Evolutionary conservation across 345 rosid species (phyloP).

Genomic region (Eucalyptus decipiens): DNA sequence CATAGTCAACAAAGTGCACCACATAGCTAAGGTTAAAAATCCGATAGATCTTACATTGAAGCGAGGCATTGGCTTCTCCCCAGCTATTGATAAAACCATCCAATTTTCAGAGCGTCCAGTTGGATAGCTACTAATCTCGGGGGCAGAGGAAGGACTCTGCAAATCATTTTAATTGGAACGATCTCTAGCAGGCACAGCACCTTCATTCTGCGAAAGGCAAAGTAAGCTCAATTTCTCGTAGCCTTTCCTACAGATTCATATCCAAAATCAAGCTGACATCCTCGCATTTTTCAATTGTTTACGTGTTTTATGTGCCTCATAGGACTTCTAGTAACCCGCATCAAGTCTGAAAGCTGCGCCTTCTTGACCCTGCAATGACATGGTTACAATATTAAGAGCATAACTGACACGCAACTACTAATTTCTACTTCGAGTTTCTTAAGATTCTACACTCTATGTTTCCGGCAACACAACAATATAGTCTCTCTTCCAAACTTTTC

Average conservation of each 20-base stretch:
- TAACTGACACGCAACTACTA: background rate
- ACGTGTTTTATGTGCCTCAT: conserved; percentile 41
- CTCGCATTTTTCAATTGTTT: conserved; percentile 36
- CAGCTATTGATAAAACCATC: conserved; percentile 71
- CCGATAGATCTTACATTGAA: conserved; percentile 35
- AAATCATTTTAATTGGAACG: conserved; percentile 40
- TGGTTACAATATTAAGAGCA: background rate
- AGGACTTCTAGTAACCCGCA: conserved; percentile 70
- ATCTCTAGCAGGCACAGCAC: conserved; percentile 25
- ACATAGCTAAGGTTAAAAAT: background rate
- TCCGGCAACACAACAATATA: background rate
- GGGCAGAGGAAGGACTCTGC: conserved; percentile 26
- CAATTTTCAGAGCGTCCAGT: conserved; percentile 62
- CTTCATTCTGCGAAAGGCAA: conserved; percentile 30
- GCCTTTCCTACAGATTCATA: background rate
- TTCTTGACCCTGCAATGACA: conserved; percentile 1
- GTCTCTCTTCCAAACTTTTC: background rate
- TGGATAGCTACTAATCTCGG: conserved; percentile 20
- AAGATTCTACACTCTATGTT: background rate
- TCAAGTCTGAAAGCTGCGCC: conserved; percentile 56
- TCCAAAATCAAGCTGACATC: background rate
- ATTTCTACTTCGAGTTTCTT: background rate
- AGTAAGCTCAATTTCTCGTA: background rate
- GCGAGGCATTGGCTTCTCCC: conserved; percentile 74
- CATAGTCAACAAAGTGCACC: background rate